Evolutionary conservation across 2,329 filamentous ascomycete species (phyloP).

Genomic region (Didymella keratinophila): DNA sequence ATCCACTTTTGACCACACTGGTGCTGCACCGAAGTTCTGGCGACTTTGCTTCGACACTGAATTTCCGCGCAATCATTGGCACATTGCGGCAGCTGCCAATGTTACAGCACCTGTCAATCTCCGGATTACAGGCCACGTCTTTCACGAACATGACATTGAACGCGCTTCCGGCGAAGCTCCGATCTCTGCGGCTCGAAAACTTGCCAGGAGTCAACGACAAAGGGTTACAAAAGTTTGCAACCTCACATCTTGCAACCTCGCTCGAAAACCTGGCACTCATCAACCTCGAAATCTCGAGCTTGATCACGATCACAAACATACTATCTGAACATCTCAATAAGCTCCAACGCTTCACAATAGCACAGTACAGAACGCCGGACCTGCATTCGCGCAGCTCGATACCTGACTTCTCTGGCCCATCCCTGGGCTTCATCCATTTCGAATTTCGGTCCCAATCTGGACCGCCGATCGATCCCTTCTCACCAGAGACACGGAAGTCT

Average conservation of each 20-base stretch:
- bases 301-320: conserved; percentile 62
- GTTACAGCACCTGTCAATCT: conserved; percentile 62
- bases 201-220: conserved; percentile 64
- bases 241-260: conserved; percentile 54
- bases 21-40: conserved; percentile 53
- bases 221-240: conserved; percentile 61
- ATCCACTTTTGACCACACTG: conserved; percentile 61
- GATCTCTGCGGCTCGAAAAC: conserved; percentile 63
- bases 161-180: conserved; percentile 58
- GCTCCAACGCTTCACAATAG: conserved; percentile 60
- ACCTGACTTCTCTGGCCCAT: conserved; percentile 58
- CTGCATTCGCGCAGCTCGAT: conserved; percentile 54
- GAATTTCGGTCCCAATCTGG: conserved; percentile 58
- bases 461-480: conserved; percentile 21
- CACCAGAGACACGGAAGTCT: conserved; percentile 7
- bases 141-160: conserved; percentile 64
- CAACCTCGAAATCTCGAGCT: conserved; percentile 61
- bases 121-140: conserved; percentile 61
- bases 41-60: conserved; percentile 53
- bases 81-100: conserved; percentile 62
- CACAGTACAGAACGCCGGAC: conserved; percentile 60
- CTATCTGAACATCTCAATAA: conserved; percentile 54
- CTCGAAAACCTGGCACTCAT: conserved; percentile 61
- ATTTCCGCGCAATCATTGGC: conserved; percentile 63
- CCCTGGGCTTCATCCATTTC: conserved; percentile 65